phyloP scores from a whole-genome alignment of 179 eudicot genomes.

The Silene coronaria region DNA sequence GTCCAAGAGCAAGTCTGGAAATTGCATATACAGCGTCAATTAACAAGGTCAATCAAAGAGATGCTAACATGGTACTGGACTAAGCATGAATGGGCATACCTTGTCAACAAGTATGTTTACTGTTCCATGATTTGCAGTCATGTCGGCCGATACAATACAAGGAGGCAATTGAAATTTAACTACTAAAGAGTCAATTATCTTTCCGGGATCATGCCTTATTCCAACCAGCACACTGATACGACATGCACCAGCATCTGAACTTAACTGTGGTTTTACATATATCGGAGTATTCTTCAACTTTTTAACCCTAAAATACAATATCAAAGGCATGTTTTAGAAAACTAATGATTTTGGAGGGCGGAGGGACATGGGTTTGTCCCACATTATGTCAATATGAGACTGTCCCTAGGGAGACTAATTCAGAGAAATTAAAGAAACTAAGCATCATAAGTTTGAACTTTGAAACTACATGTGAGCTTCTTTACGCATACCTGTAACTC shows the following conservation, averaged over 20 bases:
- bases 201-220: constrained; percentile 77
- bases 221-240: constrained; percentile 82
- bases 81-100: constrained; percentile 37
- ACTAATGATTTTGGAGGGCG: neutral
- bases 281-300: constrained; percentile 76
- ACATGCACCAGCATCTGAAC: constrained; percentile 79
- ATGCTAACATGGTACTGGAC: neutral
- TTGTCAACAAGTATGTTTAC: constrained; percentile 74
- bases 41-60: neutral
- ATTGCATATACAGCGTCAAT: neutral
- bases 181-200: constrained; percentile 64
- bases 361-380: too few species aligned
- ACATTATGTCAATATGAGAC: too few species aligned
- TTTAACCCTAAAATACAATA: constrained; percentile 54
- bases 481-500: constrained; percentile 69
- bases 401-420: too few species aligned
- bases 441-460: constrained; percentile 4
- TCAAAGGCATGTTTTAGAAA: neutral
- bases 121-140: constrained; percentile 75
- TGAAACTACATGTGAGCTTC: neutral
- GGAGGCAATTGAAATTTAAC: constrained; percentile 73
- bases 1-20: constrained; percentile 84
- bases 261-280: constrained; percentile 90
- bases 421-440: neutral
- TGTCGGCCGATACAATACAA: constrained; percentile 64